phyloP scores from a whole-genome alignment of 1,284 basidiomycete genomes.

The Cutaneotrichosporon sp. region DNA sequence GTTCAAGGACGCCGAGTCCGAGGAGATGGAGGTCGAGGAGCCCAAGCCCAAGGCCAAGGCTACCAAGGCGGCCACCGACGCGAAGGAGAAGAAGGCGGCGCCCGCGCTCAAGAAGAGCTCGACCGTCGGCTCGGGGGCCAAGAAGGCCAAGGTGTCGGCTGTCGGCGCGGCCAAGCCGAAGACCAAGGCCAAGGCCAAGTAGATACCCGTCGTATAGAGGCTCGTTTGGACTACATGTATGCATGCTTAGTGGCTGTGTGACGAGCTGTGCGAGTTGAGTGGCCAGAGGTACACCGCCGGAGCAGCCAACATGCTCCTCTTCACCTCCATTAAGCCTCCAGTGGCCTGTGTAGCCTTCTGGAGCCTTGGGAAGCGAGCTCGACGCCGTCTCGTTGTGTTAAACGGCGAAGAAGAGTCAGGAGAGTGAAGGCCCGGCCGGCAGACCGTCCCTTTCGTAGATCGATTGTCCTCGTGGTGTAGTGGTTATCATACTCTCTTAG shows the following conservation, averaged over 20 bases:
- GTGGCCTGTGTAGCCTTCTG: too few species aligned
- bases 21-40: slow-evolving; percentile 26
- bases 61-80: slow-evolving; percentile 13
- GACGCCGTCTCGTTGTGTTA: too few species aligned
- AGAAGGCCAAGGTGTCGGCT: slow-evolving; percentile 27
- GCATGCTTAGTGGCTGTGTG: slow-evolving; percentile 10
- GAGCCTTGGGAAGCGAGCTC: too few species aligned
- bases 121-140: slow-evolving; percentile 36
- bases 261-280: too few species aligned
- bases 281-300: too few species aligned
- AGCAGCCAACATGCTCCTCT: too few species aligned
- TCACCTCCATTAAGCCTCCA: too few species aligned
- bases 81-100: slow-evolving; percentile 18
- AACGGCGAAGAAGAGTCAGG: too few species aligned
- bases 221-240: slow-evolving; percentile 9
- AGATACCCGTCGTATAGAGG: slow-evolving; percentile 12
- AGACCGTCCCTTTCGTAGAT: background rate
- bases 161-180: slow-evolving; percentile 17
- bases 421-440: too few species aligned
- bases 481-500: slow-evolving; percentile 1
- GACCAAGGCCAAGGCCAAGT: slow-evolving; percentile 16
- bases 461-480: background rate
- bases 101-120: slow-evolving; percentile 31
- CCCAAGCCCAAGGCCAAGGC: slow-evolving; percentile 11
- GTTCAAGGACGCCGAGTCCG: slow-evolving; percentile 31